Conservation (phyloP, 108 stramenopile species). For the Epithemia pelagica region DNA sequence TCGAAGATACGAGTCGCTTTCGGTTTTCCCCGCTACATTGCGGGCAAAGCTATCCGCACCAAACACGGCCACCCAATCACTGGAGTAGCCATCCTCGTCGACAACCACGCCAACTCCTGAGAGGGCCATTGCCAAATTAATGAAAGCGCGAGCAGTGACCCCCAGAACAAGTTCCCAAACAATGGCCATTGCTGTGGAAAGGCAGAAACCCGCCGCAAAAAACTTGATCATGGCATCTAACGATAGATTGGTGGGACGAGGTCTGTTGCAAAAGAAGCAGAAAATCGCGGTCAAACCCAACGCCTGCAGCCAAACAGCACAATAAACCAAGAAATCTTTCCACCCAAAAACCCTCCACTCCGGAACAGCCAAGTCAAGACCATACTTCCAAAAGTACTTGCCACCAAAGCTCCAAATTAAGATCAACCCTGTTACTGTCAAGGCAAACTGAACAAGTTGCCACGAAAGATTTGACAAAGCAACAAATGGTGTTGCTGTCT, state of each 20-base stretch:
- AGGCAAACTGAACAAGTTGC: slow-evolving; percentile 2
- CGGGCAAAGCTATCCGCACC: slow-evolving; percentile 4
- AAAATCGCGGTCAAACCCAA: slow-evolving; percentile 14
- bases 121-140: slow-evolving; percentile 32
- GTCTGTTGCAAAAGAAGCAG: not conserved
- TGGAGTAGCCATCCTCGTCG: slow-evolving; percentile 22
- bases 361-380: not conserved
- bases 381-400: slow-evolving; percentile 3
- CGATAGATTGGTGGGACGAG: slow-evolving; percentile 38
- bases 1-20: slow-evolving; percentile 25
- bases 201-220: slow-evolving; percentile 65
- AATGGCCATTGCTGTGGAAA: slow-evolving; percentile 62
- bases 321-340: slow-evolving; percentile 26
- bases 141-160: slow-evolving; percentile 27
- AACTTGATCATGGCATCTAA: slow-evolving; percentile 77
- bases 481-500: not conserved
- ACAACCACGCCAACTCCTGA: slow-evolving; percentile 44
- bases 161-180: slow-evolving; percentile 51
- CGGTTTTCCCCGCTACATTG: not conserved
- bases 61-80: slow-evolving; percentile 13
- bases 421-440: slow-evolving; percentile 9
- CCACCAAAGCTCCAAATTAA: slow-evolving; percentile 24
- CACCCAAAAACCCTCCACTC: not conserved
- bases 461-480: slow-evolving; percentile 6
- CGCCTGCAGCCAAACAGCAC: slow-evolving; percentile 52